Evolutionary conservation across 2,329 filamentous ascomycete species (phyloP).

Genomic region (Trichoderma harzianum): DNA sequence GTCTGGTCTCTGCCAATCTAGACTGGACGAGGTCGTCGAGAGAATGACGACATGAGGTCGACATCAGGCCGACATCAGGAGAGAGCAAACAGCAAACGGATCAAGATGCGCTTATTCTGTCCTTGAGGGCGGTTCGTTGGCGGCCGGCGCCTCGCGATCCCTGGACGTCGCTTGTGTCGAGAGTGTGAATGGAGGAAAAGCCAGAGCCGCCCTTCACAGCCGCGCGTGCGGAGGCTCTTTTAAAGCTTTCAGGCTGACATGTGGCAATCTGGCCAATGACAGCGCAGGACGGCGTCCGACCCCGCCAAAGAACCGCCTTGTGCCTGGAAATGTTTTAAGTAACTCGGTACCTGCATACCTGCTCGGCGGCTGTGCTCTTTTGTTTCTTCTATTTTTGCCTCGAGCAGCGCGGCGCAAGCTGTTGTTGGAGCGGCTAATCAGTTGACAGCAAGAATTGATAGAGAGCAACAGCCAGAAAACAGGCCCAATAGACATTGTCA

Average conservation of each 20-base stretch:
- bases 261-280: background rate
- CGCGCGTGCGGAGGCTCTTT: slow-evolving; percentile 12
- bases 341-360: background rate
- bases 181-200: slow-evolving; percentile 15
- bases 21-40: background rate
- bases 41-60: slow-evolving; percentile 5
- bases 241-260: background rate
- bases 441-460: background rate
- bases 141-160: slow-evolving; percentile 12
- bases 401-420: background rate
- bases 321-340: background rate
- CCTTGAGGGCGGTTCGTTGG: background rate
- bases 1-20: background rate
- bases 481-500: background rate
- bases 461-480: background rate
- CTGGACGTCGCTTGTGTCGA: slow-evolving; percentile 10
- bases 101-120: background rate
- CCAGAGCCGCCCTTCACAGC: slow-evolving; percentile 5
- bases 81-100: background rate
- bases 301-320: slow-evolving; percentile 7
- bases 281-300: background rate
- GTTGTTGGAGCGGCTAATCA: background rate
- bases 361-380: slow-evolving; percentile 4
- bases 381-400: background rate
- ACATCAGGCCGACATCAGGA: background rate